phyloP scores from a whole-genome alignment of 176 grass and related monocot species.

The Miscanthus lutarioriparius region DNA sequence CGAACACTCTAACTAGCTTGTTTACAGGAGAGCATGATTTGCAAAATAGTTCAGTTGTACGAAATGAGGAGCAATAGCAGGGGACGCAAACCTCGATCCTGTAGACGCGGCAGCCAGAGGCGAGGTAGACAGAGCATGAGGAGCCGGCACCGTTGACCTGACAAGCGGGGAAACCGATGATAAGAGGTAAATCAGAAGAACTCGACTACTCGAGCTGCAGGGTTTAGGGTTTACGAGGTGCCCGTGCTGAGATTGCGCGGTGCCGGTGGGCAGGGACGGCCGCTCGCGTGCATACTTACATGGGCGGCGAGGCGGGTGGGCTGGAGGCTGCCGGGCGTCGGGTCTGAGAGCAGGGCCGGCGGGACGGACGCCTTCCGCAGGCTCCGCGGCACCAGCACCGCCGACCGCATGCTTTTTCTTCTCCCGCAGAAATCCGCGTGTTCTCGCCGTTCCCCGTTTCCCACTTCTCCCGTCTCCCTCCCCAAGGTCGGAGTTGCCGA shows the following conservation, averaged over 20 bases:
- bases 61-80: background rate
- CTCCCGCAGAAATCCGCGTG: background rate
- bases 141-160: constrained; percentile 57
- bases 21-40: background rate
- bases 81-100: constrained; percentile 61
- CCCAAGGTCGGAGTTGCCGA: too few species aligned
- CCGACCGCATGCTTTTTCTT: background rate
- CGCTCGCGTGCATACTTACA: constrained; percentile 23
- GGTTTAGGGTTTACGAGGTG: constrained; percentile 45
- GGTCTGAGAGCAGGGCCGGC: constrained; percentile 59
- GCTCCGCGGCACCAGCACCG: constrained; percentile 66
- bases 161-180: background rate
- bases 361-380: constrained; percentile 74
- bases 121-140: constrained; percentile 75
- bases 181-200: background rate
- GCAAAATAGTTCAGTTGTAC: background rate
- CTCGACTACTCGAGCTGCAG: background rate
- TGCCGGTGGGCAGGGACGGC: background rate
- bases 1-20: background rate
- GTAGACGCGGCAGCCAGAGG: constrained; percentile 78
- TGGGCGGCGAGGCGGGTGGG: constrained; percentile 79
- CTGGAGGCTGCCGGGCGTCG: constrained; percentile 73
- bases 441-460: background rate
- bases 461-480: background rate
- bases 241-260: background rate